phyloP scores from a whole-genome alignment of 2,329 filamentous ascomycete genomes.

The Aureobasidium lini region DNA sequence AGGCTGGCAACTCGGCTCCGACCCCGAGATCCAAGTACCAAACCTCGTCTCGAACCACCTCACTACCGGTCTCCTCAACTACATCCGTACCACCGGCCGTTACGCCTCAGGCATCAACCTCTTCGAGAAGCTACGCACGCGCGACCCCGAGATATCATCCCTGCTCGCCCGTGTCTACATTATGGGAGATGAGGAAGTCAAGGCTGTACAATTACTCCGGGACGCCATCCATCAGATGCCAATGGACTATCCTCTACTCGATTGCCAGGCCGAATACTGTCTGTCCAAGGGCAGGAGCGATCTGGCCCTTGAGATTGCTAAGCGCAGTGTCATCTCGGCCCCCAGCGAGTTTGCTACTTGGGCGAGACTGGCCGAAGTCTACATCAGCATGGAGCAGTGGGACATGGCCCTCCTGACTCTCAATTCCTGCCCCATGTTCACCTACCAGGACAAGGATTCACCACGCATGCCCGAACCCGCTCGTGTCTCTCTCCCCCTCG shows the following conservation, averaged over 20 bases:
- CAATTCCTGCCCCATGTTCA: slow-evolving; percentile 99
- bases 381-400: slow-evolving; percentile 91
- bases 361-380: slow-evolving; percentile 88
- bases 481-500: slow-evolving; percentile 76
- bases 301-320: slow-evolving; percentile 86
- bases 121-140: slow-evolving; percentile 87
- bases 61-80: slow-evolving; percentile 85
- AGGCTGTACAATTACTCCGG: slow-evolving; percentile 80
- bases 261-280: slow-evolving; percentile 88
- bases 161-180: slow-evolving; percentile 85
- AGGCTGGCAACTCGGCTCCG: slow-evolving; percentile 94
- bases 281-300: slow-evolving; percentile 79
- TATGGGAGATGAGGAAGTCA: slow-evolving; percentile 95
- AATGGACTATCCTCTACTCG: slow-evolving; percentile 96
- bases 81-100: slow-evolving; percentile 90
- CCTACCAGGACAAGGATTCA: slow-evolving; percentile 96
- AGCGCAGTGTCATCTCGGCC: slow-evolving; percentile 87
- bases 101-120: slow-evolving; percentile 95
- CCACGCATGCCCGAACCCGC: slow-evolving; percentile 90
- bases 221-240: slow-evolving; percentile 83
- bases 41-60: slow-evolving; percentile 95
- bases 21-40: slow-evolving; percentile 93
- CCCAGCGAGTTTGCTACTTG: slow-evolving; percentile 97
- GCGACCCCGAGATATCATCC: slow-evolving; percentile 90
- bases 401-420: slow-evolving; percentile 89